Base-by-base conservation (phyloP, 2,329 filamentous ascomycete species). In the Colletotrichum sp. region DNA sequence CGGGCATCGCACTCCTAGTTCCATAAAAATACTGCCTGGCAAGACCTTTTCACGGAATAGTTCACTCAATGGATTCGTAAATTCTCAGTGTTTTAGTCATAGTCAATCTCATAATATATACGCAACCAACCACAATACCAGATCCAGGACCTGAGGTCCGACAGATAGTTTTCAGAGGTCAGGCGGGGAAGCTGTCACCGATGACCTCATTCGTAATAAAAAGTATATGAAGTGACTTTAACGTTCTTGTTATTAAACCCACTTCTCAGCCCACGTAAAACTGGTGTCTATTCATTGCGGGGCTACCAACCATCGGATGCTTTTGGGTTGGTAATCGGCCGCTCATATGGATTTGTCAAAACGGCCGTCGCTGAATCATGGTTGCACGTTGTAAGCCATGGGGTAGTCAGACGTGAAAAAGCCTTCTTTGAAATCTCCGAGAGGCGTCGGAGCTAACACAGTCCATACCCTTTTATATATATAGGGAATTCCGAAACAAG, bases 381-480 rank as follows among this genome's bases (percentile, higher is more conserved):
- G 6, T 49, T 49, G 44, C 6, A 21, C 0, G 6, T 21, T 21
- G 10, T 13, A 21, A 13, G n/a, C 0, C 18, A 21, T 49, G 44
- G 44, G n/a, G 6, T 21, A 0, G 6, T 7, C 44, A 49, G 44
- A 21, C 10, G 44, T 13, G 10, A 21, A 4, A 21, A 49, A 21
- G 44, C n/a, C 0, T 21, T n/a, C n/a, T 13, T 21, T 49, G n/a
- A 49, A 21, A 49, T 21, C n/a, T 49, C n/a, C n/a, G 2, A 49
- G n/a, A 13, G 10, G 10, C n/a, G n/a, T 2, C 10, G 44, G 44
- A 21, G 44, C 44, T 0, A 0, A 0, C 4, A 49, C 0, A 21
- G n/a, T 4, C 44, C n/a, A 21, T 0, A 49, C 18, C 4, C 39
- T 49, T 49, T n/a, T 0, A 18, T n/a, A 32, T n/a, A 49, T 49